Percentiles rank a stretch among this genome's conserved stretches.
Conservation (phyloP, 352 stramenopile genomes). For the Globisporangium parvum region DNA sequence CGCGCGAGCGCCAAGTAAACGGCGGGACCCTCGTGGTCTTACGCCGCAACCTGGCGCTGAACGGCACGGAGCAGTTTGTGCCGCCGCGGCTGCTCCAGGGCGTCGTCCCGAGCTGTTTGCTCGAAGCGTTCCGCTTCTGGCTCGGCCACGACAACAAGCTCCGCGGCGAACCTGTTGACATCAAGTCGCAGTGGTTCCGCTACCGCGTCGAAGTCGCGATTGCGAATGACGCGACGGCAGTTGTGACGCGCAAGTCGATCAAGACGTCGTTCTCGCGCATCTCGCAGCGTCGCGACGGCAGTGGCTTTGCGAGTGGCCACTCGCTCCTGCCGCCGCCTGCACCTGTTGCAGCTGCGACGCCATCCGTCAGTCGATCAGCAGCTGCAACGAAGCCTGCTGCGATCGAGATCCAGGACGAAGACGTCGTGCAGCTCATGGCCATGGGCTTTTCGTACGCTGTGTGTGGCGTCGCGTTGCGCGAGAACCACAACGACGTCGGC, state of each 20-base stretch:
- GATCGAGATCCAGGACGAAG: slow-evolving; percentile 55
- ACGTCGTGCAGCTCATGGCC: slow-evolving; percentile 85
- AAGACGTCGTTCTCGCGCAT: slow-evolving; percentile 67
- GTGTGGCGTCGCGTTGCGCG: slow-evolving; percentile 58
- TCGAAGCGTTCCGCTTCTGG: slow-evolving; percentile 97
- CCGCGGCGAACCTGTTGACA: slow-evolving; percentile 89
- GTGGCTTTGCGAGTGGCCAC: slow-evolving; percentile 11
- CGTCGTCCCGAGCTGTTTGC: slow-evolving; percentile 89
- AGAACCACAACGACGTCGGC: slow-evolving; percentile 57
- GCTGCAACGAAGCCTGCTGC: slow-evolving; percentile 2
- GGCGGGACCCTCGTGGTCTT: slow-evolving; percentile 90
- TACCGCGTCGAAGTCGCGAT: slow-evolving; percentile 81
- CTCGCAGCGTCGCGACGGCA: slow-evolving; percentile 18
- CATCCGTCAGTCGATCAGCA: not conserved
- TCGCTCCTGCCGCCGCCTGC: slow-evolving; percentile 41
- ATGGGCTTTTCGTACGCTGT: slow-evolving; percentile 87
- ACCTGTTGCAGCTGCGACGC: slow-evolving; percentile 10
- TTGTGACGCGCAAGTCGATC: slow-evolving; percentile 62
- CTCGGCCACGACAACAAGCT: slow-evolving; percentile 93
- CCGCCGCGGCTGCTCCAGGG: slow-evolving; percentile 92
- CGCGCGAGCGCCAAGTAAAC: slow-evolving; percentile 46
- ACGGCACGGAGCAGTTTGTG: slow-evolving; percentile 85
- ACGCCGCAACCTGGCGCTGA: slow-evolving; percentile 54
- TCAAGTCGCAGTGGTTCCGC: slow-evolving; percentile 85
- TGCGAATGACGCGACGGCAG: slow-evolving; percentile 24